A percentile compares a stretch with the other conserved stretches of the same genome.
phyloP scores from a whole-genome alignment of 2,329 filamentous ascomycete species.

The Sclerotinia sclerotiorum region DNA sequence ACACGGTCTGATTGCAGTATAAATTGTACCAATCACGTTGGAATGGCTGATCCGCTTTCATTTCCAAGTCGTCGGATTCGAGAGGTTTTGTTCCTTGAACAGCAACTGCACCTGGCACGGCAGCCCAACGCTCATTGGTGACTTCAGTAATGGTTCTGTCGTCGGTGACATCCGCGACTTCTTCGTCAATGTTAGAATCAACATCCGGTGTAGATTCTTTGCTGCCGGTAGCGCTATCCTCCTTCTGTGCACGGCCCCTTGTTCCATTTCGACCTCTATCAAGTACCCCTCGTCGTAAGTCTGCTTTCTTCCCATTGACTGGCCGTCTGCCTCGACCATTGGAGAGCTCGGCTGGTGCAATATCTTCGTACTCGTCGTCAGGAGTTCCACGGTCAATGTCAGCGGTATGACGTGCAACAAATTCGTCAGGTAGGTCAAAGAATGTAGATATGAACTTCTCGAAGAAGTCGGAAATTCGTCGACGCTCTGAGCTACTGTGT shows the following conservation, averaged over 20 bases:
- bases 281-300: conserved; percentile 81
- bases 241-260: conserved; percentile 69
- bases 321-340: conserved; percentile 65
- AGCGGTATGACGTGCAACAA: conserved; percentile 63
- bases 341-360: conserved; percentile 65
- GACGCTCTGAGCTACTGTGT: conserved; percentile 70
- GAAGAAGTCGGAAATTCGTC: conserved; percentile 72
- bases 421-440: conserved; percentile 72
- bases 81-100: conserved; percentile 52
- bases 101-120: conserved; percentile 57
- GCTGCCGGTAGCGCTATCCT: conserved; percentile 77
- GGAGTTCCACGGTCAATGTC: conserved; percentile 69
- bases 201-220: conserved; percentile 88
- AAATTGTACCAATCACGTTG: conserved; percentile 80
- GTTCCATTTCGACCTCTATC: conserved; percentile 74
- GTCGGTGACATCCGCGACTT: conserved; percentile 62
- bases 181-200: conserved; percentile 74
- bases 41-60: conserved; percentile 78
- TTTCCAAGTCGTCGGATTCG: conserved; percentile 59
- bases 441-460: conserved; percentile 74
- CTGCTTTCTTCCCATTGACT: conserved; percentile 68
- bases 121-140: conserved; percentile 65
- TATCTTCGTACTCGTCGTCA: conserved; percentile 70
- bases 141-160: conserved; percentile 61
- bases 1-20: conserved; percentile 88